A percentile compares a stretch with the other conserved stretches of the same genome.
phyloP scores from a whole-genome alignment of 192 early-diverging fungal species.

The Coemansia sp. region DNA sequence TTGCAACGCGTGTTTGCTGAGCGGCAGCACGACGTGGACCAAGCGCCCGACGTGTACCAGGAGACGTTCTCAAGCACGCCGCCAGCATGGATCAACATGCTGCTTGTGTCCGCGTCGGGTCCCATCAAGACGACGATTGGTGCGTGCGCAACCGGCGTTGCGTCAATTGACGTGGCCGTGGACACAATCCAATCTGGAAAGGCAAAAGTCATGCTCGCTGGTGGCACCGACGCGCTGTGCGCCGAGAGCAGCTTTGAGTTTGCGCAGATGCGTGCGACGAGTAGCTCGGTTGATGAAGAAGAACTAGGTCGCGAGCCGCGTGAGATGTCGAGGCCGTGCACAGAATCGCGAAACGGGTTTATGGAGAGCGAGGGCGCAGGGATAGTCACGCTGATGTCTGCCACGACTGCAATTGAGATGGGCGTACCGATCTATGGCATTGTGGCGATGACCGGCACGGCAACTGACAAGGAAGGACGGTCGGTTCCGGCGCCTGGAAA shows the following conservation, averaged over 20 bases:
- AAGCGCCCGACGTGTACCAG: slow-evolving; percentile 90
- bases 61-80: slow-evolving; percentile 96
- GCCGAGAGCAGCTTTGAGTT: slow-evolving; percentile 93
- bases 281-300: slow-evolving; percentile 75
- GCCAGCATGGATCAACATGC: slow-evolving; percentile 95
- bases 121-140: slow-evolving; percentile 80
- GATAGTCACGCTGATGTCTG: slow-evolving; percentile 86
- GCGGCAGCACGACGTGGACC: slow-evolving; percentile 75
- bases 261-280: slow-evolving; percentile 96
- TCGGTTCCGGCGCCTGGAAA: slow-evolving; percentile 95
- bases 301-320: slow-evolving; percentile 76
- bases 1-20: slow-evolving; percentile 75
- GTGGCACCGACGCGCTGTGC: slow-evolving; percentile 86
- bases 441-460: slow-evolving; percentile 81
- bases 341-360: slow-evolving; percentile 87
- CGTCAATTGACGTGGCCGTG: slow-evolving; percentile 87
- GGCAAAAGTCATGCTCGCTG: slow-evolving; percentile 88
- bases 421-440: slow-evolving; percentile 90
- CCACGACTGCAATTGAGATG: slow-evolving; percentile 80
- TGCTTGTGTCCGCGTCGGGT: slow-evolving; percentile 87
- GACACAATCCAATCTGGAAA: slow-evolving; percentile 88
- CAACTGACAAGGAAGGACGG: slow-evolving; percentile 94
- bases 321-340: slow-evolving; percentile 93
- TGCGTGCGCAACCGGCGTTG: slow-evolving; percentile 89
- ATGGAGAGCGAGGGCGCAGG: slow-evolving; percentile 93